Percentiles rank a stretch among this genome's conserved stretches.
Evolutionary conservation across 495 filamentous ascomycete species (phyloP).

Genomic region (Xylaria scruposa): DNA sequence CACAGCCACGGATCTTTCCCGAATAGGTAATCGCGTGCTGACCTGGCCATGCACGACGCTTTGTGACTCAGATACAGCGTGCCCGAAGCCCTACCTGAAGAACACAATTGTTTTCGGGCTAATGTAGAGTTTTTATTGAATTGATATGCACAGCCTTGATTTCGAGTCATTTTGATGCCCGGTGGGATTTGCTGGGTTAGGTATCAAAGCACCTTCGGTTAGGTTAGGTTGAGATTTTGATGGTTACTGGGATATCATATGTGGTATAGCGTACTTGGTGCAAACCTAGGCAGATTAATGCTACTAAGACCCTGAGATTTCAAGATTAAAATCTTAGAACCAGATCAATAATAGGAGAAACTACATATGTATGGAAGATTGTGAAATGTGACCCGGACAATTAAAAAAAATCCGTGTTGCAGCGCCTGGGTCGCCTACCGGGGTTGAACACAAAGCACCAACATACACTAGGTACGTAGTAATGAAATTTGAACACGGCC

Average conservation of each 20-base stretch:
- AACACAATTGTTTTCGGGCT: not conserved
- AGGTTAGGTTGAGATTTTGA: not conserved
- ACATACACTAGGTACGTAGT: too few species aligned
- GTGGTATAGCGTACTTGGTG: not conserved
- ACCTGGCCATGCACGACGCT: not conserved
- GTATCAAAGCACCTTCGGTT: not conserved
- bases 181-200: not conserved
- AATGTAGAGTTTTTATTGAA: not conserved
- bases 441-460: too few species aligned
- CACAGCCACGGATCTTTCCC: constrained; percentile 19
- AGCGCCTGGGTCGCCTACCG: too few species aligned
- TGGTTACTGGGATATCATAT: not conserved
- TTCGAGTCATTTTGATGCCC: not conserved
- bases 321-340: not conserved
- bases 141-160: constrained; percentile 2
- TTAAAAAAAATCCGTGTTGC: too few species aligned
- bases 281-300: not conserved
- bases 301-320: not conserved
- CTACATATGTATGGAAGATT: too few species aligned
- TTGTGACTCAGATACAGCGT: constrained; percentile 19
- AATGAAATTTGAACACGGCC: too few species aligned
- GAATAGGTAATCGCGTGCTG: not conserved
- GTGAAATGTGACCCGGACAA: too few species aligned
- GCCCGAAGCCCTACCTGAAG: not conserved
- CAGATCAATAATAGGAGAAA: not conserved